A percentile compares a stretch with the other conserved stretches of the same genome.
Conservation (phyloP, 805 yeast genomes). For the Jamesozyma lodderae region DNA sequence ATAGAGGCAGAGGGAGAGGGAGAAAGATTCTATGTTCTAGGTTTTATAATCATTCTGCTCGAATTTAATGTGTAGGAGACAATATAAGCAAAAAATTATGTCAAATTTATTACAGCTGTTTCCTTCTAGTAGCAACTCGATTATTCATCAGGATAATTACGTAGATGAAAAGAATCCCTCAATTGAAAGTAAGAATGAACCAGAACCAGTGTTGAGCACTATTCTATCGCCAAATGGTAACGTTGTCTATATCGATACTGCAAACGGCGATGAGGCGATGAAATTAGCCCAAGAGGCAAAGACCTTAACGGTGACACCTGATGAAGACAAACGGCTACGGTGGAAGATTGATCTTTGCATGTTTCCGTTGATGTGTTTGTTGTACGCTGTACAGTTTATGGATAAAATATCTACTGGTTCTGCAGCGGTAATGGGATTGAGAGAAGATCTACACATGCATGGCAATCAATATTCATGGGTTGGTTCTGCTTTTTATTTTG, state of each 20-base stretch:
- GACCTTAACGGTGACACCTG: conserved; percentile 25
- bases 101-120: too few relatives aligned
- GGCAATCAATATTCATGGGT: conserved; percentile 42
- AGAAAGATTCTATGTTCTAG: not conserved
- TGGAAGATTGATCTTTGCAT: conserved; percentile 45
- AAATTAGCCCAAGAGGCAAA: conserved; percentile 31
- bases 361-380: conserved; percentile 41
- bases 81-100: not conserved
- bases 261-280: conserved; percentile 42
- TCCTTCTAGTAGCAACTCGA: not conserved
- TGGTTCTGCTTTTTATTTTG: conserved; percentile 55
- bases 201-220: conserved; percentile 7
- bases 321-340: conserved; percentile 30
- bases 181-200: not conserved
- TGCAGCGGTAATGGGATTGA: conserved; percentile 46
- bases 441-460: conserved; percentile 37
- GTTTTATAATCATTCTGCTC: not conserved
- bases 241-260: conserved; percentile 26
- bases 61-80: not conserved
- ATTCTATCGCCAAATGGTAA: conserved; percentile 23
- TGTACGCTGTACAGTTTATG: conserved; percentile 48
- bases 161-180: conserved; percentile 1
- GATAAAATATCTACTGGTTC: conserved; percentile 47
- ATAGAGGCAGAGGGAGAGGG: not conserved
- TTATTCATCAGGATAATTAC: not conserved